Conservation (phyloP, 768 basidiomycete genomes). For the Leccinum variicolor region DNA sequence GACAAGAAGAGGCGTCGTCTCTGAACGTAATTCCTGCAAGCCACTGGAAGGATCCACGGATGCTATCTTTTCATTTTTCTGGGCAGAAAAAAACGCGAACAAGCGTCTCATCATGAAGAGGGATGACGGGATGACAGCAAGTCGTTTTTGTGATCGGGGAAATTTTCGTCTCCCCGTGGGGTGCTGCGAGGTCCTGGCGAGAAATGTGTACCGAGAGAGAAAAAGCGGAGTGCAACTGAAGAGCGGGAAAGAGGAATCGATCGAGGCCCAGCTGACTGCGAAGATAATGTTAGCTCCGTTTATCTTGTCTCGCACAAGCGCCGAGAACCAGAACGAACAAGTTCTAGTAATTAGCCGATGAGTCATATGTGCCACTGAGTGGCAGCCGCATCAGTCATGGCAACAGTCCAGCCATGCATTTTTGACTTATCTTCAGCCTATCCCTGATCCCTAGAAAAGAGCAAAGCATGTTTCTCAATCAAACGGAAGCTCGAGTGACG, state of each 20-base stretch:
- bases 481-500: background rate
- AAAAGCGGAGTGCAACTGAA: background rate
- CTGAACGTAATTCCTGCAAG: constrained; percentile 24
- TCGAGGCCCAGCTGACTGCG: background rate
- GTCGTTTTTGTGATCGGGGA: background rate
- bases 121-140: background rate
- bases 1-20: constrained; percentile 57
- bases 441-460: background rate
- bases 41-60: background rate
- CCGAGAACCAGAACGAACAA: background rate
- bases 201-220: constrained; percentile 47
- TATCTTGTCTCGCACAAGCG: background rate
- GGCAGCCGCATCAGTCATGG: background rate
- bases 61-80: background rate
- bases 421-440: background rate
- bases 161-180: constrained; percentile 5
- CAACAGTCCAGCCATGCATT: background rate
- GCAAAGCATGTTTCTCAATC: background rate
- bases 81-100: background rate
- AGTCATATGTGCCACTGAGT: background rate
- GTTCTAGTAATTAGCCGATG: too few species aligned
- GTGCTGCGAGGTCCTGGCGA: constrained; percentile 15
- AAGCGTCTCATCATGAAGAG: constrained; percentile 2
- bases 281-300: background rate
- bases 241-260: background rate